Evolutionary conservation across 495 filamentous ascomycete genomes (phyloP).

Genomic region (Lepidopterella palustris): DNA sequence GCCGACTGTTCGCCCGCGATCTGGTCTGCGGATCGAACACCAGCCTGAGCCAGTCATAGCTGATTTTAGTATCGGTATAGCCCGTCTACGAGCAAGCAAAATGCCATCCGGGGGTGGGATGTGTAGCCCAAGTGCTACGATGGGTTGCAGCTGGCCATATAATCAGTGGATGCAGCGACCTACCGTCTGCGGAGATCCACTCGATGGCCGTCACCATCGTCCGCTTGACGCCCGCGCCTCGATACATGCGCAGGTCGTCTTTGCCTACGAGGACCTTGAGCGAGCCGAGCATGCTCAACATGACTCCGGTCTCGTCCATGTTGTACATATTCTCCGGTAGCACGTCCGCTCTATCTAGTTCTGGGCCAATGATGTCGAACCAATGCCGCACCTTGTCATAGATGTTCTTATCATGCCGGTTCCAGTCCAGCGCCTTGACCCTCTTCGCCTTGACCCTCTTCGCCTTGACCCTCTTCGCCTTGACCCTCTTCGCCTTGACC

Average conservation of each 20-base stretch:
- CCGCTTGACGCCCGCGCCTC: neutral
- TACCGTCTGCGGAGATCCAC: neutral
- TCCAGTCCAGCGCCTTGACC: constrained; percentile 27
- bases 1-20: neutral
- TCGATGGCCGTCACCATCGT: neutral
- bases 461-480: constrained; percentile 23
- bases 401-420: constrained; percentile 27
- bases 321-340: neutral
- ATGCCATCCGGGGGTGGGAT: constrained; percentile 23
- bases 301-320: neutral
- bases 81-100: constrained; percentile 30
- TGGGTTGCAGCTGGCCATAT: neutral
- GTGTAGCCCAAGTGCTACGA: constrained; percentile 4
- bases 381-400: constrained; percentile 37
- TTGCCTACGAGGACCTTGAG: neutral
- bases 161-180: neutral
- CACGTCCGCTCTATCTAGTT: constrained; percentile 19
- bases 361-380: constrained; percentile 35
- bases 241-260: neutral
- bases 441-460: constrained; percentile 23
- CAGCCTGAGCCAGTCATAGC: constrained; percentile 5
- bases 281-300: neutral
- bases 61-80: constrained; percentile 36
- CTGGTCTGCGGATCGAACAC: constrained; percentile 4
- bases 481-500: constrained; percentile 26